These are phyloP conservation scores for Trichomonas tenax DNA, from an alignment of 208 protist genomes.

Conservation along the genomic window DNA sequence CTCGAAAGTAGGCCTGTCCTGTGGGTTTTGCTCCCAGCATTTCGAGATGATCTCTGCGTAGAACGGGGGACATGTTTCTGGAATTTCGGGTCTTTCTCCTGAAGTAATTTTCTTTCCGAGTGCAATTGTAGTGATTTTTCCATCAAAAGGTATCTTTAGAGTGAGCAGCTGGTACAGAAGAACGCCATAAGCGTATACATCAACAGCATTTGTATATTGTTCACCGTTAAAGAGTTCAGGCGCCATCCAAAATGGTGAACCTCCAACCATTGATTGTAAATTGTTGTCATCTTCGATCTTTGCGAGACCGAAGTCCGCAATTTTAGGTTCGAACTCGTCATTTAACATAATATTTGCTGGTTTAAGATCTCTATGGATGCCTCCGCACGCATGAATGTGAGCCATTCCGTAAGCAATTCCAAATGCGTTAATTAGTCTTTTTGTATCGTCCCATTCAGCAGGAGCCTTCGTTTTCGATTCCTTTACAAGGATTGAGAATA, in stretches of 20 bases:
- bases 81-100: not conserved
- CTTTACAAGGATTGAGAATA: not conserved
- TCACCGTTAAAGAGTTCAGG: not conserved
- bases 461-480: not conserved
- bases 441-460: not conserved
- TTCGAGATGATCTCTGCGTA: not conserved
- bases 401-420: not conserved
- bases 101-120: not conserved
- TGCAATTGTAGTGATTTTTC: not conserved
- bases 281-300: not conserved
- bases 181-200: not conserved
- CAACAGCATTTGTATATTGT: conserved; percentile 6
- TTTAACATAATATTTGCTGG: conserved; percentile 3
- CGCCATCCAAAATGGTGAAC: conserved; percentile 1
- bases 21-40: not conserved
- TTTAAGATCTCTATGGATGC: not conserved
- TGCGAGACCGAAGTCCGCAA: not conserved
- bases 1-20: not conserved
- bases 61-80: not conserved
- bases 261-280: not conserved
- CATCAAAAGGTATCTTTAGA: not conserved
- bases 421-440: not conserved
- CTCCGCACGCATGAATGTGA: not conserved
- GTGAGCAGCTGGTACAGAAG: not conserved
- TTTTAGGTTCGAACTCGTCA: not conserved